Conservation (phyloP, 1,139 yeast genomes). For the Blastobotrys malaysiensis region DNA sequence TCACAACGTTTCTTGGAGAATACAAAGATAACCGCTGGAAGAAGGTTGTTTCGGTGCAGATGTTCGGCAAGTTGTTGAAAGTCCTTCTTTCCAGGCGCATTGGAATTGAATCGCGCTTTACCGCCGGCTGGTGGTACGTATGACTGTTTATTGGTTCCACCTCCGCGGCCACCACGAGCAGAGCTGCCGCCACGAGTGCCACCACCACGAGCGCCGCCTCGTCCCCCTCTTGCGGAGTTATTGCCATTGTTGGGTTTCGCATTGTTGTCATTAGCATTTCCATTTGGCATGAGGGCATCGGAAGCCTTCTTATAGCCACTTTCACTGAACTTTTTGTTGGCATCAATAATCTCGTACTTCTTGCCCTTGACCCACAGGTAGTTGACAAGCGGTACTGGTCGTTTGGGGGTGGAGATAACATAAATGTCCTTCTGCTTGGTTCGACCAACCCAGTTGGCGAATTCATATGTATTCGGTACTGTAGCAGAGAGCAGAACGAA, state of each 20-base stretch:
- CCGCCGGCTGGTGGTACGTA: not conserved
- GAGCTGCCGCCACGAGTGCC: slow-evolving; percentile 31
- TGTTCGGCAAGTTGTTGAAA: slow-evolving; percentile 58
- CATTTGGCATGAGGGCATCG: slow-evolving; percentile 42
- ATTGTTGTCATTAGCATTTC: slow-evolving; percentile 22
- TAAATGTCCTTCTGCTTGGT: slow-evolving; percentile 93
- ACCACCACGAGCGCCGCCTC: slow-evolving; percentile 15
- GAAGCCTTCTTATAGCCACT: slow-evolving; percentile 59
- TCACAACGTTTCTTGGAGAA: slow-evolving; percentile 92
- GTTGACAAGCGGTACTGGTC: slow-evolving; percentile 93
- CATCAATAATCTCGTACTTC: slow-evolving; percentile 66
- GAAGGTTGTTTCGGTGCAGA: slow-evolving; percentile 55
- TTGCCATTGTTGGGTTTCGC: not conserved
- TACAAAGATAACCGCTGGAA: slow-evolving; percentile 91
- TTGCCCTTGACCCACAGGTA: slow-evolving; percentile 71
- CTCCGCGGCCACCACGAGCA: slow-evolving; percentile 26
- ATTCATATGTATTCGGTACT: slow-evolving; percentile 94
- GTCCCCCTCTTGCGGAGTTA: slow-evolving; percentile 7
- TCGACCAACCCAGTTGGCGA: slow-evolving; percentile 98
- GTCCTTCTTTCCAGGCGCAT: slow-evolving; percentile 60
- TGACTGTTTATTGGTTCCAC: slow-evolving; percentile 33
- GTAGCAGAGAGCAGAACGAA: slow-evolving; percentile 89
- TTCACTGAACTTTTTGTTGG: slow-evolving; percentile 63
- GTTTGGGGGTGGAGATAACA: slow-evolving; percentile 89
- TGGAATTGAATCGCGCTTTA: slow-evolving; percentile 38